Percentiles rank a stretch among this genome's conserved stretches.
Evolutionary conservation across 2,329 filamentous ascomycete species (phyloP).

Genomic region (Botryosphaeria agaves): DNA sequence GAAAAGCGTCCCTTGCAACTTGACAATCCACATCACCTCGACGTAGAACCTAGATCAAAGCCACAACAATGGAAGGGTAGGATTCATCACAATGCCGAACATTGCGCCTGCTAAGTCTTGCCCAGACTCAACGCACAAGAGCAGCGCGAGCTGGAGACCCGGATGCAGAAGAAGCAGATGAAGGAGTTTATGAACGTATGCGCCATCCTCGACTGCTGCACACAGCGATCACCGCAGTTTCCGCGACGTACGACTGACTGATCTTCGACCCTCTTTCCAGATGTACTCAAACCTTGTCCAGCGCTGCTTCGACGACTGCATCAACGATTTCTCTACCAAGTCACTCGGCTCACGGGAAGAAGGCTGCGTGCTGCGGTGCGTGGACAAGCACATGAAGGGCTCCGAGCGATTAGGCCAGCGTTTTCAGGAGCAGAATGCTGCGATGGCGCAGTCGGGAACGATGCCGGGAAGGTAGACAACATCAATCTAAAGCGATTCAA

Average conservation of each 20-base stretch:
- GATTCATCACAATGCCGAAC: conserved; percentile 1
- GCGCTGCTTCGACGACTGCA: conserved; percentile 90
- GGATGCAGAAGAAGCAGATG: conserved; percentile 96
- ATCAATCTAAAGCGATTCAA: too few relatives aligned
- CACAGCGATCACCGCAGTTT: too few relatives aligned
- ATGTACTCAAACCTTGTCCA: conserved; percentile 62
- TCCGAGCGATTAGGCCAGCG: conserved; percentile 80
- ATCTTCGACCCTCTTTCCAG: conserved; percentile 25
- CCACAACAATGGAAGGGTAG: conserved; percentile 1
- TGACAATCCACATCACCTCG: too few relatives aligned
- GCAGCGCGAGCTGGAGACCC: conserved; percentile 81
- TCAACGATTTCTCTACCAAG: conserved; percentile 98
- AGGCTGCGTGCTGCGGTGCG: conserved; percentile 84
- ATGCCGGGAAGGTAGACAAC: conserved; percentile 4
- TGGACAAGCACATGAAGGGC: conserved; percentile 89
- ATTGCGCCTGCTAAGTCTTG: neutral
- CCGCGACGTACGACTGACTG: conserved; percentile 2
- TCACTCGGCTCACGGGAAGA: conserved; percentile 75
- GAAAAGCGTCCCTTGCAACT: too few relatives aligned
- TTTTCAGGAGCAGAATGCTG: conserved; percentile 61
- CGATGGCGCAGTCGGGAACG: conserved; percentile 44
- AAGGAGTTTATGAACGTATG: conserved; percentile 96
- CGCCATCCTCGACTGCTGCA: too few relatives aligned
- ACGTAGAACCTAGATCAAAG: too few relatives aligned
- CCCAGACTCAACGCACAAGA: conserved; percentile 55